Evolutionary conservation across 148 eudicot genomes (phyloP).

Genomic region (Vaccinium vitisidaea): DNA sequence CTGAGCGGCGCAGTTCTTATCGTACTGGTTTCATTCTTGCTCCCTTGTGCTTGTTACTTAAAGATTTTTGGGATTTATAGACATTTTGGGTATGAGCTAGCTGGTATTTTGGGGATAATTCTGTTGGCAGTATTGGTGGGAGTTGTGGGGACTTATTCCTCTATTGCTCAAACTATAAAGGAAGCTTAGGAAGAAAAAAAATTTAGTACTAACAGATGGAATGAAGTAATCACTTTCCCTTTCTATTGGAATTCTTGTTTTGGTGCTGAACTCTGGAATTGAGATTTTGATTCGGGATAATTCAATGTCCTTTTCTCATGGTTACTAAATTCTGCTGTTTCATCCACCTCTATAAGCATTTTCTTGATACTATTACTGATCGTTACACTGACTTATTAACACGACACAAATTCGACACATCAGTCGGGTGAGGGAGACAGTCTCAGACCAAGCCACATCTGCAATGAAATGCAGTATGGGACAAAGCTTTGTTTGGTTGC

Average conservation of each 20-base stretch:
- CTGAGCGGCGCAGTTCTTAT: conserved; percentile 23
- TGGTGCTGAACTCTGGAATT: too few species aligned
- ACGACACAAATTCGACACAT: too few species aligned
- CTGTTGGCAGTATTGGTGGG: conserved; percentile 20
- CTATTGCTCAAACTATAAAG: conserved; percentile 21
- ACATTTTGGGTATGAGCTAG: conserved; percentile 24
- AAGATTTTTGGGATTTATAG: conserved; percentile 23
- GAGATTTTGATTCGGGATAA: too few species aligned
- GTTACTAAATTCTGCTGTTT: not conserved
- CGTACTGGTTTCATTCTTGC: conserved; percentile 25
- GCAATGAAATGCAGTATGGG: too few species aligned
- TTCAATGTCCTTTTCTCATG: not conserved
- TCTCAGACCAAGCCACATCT: too few species aligned
- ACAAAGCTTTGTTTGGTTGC: not conserved
- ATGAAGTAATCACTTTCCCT: too few species aligned
- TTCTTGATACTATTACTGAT: too few species aligned
- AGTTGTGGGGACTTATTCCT: conserved; percentile 25
- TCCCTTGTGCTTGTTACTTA: conserved; percentile 29
- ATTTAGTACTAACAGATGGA: too few species aligned
- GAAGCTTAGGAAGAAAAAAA: not conserved
- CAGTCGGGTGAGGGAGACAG: too few species aligned
- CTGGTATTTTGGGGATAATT: conserved; percentile 20
- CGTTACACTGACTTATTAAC: too few species aligned
- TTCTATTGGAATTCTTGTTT: too few species aligned
- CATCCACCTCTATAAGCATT: too few species aligned